A percentile compares a stretch with the other conserved stretches of the same genome.
Conservation (phyloP, 805 yeast species). For the Pichia paraexigua region DNA sequence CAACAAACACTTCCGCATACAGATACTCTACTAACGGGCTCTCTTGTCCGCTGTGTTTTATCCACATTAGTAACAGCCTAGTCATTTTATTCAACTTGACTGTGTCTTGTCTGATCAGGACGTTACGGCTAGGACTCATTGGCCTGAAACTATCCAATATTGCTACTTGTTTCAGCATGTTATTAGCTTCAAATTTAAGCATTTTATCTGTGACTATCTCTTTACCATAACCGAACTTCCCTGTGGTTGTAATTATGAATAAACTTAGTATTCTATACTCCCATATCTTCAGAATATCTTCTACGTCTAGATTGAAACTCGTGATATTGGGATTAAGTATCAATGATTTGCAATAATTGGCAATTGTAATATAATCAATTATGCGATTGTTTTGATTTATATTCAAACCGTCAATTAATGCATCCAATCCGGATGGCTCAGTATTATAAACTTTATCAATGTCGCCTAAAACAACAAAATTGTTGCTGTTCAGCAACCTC, state of each 20-base stretch:
- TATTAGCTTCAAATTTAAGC: slow-evolving; percentile 22
- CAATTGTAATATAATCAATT: slow-evolving; percentile 16
- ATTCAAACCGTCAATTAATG: not conserved
- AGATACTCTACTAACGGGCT: slow-evolving; percentile 35
- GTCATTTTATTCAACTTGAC: not conserved
- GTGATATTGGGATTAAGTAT: slow-evolving; percentile 20
- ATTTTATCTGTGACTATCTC: slow-evolving; percentile 24
- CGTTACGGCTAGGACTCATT: not conserved
- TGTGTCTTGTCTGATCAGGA: not conserved
- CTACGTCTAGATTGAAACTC: slow-evolving; percentile 11
- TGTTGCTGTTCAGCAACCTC: slow-evolving; percentile 4
- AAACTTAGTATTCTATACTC: slow-evolving; percentile 25
- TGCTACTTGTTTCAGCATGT: slow-evolving; percentile 21
- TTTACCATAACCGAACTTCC: slow-evolving; percentile 5
- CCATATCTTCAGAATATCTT: slow-evolving; percentile 38
- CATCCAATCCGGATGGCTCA: slow-evolving; percentile 1
- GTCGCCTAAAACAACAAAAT: slow-evolving; percentile 4
- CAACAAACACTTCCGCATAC: slow-evolving; percentile 34
- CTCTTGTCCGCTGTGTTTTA: slow-evolving; percentile 35
- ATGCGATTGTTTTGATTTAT: not conserved
- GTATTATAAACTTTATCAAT: slow-evolving; percentile 4
- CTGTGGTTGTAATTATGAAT: slow-evolving; percentile 12
- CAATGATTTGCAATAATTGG: slow-evolving; percentile 23
- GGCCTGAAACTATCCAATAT: slow-evolving; percentile 12
- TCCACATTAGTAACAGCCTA: slow-evolving; percentile 20